These are phyloP conservation scores for Trichophyton benhamiae DNA, from an alignment of 2,329 filamentous ascomycete genomes.

Conservation along the genomic window DNA sequence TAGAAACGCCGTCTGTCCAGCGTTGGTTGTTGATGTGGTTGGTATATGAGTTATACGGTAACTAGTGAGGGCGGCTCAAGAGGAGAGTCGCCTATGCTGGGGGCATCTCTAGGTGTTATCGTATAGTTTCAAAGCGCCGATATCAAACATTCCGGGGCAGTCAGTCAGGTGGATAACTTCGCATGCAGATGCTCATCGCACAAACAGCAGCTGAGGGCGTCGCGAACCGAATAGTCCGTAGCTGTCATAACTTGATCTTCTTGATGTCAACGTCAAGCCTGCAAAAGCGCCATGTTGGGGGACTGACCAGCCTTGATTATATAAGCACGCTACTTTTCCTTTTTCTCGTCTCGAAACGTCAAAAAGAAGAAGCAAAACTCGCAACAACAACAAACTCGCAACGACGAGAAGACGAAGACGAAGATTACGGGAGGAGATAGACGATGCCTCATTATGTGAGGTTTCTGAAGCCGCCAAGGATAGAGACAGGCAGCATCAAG, in stretches of 20 bases:
- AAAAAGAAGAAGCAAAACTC: neutral
- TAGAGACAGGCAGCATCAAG: constrained; percentile 32
- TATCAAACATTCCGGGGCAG: neutral
- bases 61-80: neutral
- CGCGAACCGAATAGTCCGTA: neutral
- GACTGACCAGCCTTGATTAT: neutral
- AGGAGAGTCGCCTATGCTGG: neutral
- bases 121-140: neutral
- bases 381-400: too few relatives aligned
- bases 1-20: neutral
- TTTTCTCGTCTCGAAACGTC: neutral
- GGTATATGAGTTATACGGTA: neutral
- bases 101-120: neutral
- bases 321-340: neutral
- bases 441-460: constrained; percentile 51
- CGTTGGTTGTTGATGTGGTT: neutral
- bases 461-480: constrained; percentile 51
- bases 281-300: neutral
- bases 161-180: neutral
- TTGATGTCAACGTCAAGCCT: neutral
- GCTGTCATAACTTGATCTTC: too few relatives aligned
- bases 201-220: neutral
- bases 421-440: neutral
- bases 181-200: neutral
- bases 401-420: too few relatives aligned